Percentiles rank a stretch among this genome's conserved stretches.
Conservation (phyloP, 2,329 filamentous ascomycete species). For the Penicillium sp. region DNA sequence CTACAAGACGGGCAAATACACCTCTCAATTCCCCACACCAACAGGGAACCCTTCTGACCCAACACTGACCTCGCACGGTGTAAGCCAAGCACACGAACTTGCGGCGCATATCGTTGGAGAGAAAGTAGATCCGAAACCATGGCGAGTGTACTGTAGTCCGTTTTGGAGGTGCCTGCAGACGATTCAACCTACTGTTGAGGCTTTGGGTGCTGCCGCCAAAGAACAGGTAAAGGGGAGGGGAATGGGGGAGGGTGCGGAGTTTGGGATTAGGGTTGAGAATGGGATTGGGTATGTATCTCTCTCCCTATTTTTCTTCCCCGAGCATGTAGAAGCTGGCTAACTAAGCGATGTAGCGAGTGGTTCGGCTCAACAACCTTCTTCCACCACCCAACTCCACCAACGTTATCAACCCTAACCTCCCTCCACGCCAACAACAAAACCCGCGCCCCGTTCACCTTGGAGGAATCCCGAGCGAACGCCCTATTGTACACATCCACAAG, state of each 20-base stretch:
- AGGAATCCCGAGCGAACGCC: constrained; percentile 55
- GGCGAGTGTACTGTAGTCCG: constrained; percentile 75
- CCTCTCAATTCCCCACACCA: constrained; percentile 73
- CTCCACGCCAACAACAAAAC: neutral
- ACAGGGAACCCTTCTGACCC: constrained; percentile 90
- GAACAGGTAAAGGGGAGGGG: constrained; percentile 18
- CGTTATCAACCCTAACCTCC: constrained; percentile 64
- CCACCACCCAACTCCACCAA: constrained; percentile 79
- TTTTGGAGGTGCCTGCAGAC: constrained; percentile 91
- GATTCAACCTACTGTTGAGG: constrained; percentile 66
- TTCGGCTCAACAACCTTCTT: constrained; percentile 82
- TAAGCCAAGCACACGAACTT: constrained; percentile 80
- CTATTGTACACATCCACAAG: constrained; percentile 70
- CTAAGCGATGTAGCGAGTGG: constrained; percentile 65
- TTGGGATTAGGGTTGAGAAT: constrained; percentile 56
- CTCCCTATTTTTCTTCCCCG: neutral
- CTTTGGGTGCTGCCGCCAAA: constrained; percentile 29
- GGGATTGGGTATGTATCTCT: constrained; percentile 53
- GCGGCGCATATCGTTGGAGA: constrained; percentile 49
- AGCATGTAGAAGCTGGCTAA: neutral
- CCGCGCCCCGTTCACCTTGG: constrained; percentile 19
- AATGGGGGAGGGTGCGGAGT: constrained; percentile 41
- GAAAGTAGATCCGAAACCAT: constrained; percentile 45
- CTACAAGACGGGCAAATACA: constrained; percentile 77
- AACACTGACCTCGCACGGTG: constrained; percentile 82